Percentiles rank a stretch among this genome's conserved stretches.
Evolutionary conservation across 2,329 filamentous ascomycete genomes (phyloP).

Genomic region (Trichoderma breve): DNA sequence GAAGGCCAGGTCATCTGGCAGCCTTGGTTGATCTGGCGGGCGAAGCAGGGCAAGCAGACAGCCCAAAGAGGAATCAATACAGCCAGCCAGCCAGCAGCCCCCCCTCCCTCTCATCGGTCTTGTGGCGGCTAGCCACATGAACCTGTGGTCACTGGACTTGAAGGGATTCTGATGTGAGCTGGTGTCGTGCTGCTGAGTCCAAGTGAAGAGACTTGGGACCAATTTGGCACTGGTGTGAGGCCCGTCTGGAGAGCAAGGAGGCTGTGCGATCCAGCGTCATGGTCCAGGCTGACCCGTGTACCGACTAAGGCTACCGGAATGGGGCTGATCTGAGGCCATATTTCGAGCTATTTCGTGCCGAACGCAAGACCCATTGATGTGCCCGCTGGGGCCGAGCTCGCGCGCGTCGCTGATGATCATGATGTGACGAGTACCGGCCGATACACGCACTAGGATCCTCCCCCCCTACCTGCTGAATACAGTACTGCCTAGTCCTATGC

Average conservation of each 20-base stretch:
- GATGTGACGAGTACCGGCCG: constrained; percentile 18
- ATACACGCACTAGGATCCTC: neutral
- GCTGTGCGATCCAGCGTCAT: constrained; percentile 12
- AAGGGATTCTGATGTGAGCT: neutral
- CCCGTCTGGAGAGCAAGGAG: neutral
- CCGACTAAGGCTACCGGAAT: constrained; percentile 10
- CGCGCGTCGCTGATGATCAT: constrained; percentile 17
- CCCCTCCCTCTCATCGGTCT: constrained; percentile 13
- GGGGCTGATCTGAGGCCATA: constrained; percentile 17
- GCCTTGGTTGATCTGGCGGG: neutral
- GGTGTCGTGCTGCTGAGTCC: neutral
- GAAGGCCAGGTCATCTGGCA: neutral
- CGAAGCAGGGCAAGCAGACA: neutral
- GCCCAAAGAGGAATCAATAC: constrained; percentile 10
- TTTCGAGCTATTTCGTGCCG: constrained; percentile 16
- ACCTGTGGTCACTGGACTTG: constrained; percentile 28
- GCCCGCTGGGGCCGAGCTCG: constrained; percentile 14
- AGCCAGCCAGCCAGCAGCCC: neutral
- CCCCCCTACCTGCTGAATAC: neutral
- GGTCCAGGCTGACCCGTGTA: neutral
- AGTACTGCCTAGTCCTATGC: neutral
- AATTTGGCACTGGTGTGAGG: neutral
- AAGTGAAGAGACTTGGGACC: neutral
- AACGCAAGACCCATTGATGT: constrained; percentile 19
- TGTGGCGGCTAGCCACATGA: constrained; percentile 29